phyloP scores from a whole-genome alignment of 1,284 basidiomycete species.

The Boletus smithii region DNA sequence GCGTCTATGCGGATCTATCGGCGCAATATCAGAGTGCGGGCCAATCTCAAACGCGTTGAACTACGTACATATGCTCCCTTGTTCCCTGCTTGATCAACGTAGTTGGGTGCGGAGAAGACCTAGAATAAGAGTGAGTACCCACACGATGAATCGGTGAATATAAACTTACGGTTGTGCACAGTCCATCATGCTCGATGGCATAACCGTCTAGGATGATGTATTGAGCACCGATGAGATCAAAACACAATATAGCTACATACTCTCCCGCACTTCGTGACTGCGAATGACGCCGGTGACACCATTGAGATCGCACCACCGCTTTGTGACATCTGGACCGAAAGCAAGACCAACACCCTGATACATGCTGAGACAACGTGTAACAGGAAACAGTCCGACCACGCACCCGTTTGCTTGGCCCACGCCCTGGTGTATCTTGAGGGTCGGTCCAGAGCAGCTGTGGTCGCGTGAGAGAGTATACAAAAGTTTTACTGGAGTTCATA shows the following conservation, averaged over 20 bases:
- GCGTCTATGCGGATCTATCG: slow-evolving; percentile 78
- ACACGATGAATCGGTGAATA: neutral
- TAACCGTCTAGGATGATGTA: slow-evolving; percentile 62
- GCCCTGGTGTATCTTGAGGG: slow-evolving; percentile 86
- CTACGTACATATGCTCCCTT: slow-evolving; percentile 74
- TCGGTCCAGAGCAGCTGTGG: slow-evolving; percentile 85
- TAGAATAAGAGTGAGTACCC: slow-evolving; percentile 28
- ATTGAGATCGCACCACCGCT: slow-evolving; percentile 85
- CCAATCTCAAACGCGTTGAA: slow-evolving; percentile 2
- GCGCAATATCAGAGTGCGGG: slow-evolving; percentile 6
- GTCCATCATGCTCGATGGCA: slow-evolving; percentile 84
- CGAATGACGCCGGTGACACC: slow-evolving; percentile 87
- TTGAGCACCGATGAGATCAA: slow-evolving; percentile 3
- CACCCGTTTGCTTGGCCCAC: slow-evolving; percentile 94
- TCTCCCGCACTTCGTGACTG: slow-evolving; percentile 96
- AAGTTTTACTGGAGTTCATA: slow-evolving; percentile 28
- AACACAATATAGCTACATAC: slow-evolving; percentile 38
- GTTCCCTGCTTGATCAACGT: slow-evolving; percentile 79
- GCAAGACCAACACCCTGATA: slow-evolving; percentile 87
- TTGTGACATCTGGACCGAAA: slow-evolving; percentile 93
- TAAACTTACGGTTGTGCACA: slow-evolving; percentile 75
- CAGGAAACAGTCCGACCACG: slow-evolving; percentile 21
- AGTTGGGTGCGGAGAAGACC: slow-evolving; percentile 84
- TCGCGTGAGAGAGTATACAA: slow-evolving; percentile 11
- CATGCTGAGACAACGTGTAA: slow-evolving; percentile 13